Evolutionary conservation across 192 early-diverging fungal genomes (phyloP).

Genomic region (Coemansia sp.): DNA sequence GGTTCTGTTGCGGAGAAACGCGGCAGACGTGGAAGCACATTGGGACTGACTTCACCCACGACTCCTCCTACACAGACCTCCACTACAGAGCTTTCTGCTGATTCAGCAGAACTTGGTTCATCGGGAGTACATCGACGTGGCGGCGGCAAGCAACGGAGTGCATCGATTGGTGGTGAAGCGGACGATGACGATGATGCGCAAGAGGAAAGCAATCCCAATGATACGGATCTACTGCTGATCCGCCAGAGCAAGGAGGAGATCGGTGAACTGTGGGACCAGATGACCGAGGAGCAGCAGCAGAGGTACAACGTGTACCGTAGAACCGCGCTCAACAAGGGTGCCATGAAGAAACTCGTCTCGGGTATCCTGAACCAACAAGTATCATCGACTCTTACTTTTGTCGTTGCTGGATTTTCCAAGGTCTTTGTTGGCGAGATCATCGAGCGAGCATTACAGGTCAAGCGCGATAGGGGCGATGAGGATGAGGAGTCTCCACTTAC

Average conservation of each 20-base stretch:
- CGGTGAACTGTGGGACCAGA: conserved; percentile 37
- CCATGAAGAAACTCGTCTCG: conserved; percentile 71
- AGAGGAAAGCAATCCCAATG: conserved; percentile 1
- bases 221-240: conserved; percentile 15
- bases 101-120: too few relatives aligned
- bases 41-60: conserved; percentile 1
- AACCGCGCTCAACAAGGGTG: conserved; percentile 71
- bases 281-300: conserved; percentile 67
- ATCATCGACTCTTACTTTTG: conserved; percentile 71
- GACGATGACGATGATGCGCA: conserved; percentile 16
- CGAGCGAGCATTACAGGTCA: conserved; percentile 77
- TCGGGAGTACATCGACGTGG: not conserved
- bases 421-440: conserved; percentile 91
- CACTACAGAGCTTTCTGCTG: too few relatives aligned
- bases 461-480: conserved; percentile 72
- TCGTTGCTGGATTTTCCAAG: conserved; percentile 86
- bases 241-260: conserved; percentile 52
- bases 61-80: too few relatives aligned
- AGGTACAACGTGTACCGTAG: conserved; percentile 82
- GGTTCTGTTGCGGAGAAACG: not conserved
- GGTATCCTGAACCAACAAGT: conserved; percentile 72
- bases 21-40: not conserved
- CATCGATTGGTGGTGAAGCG: not conserved
- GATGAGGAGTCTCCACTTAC: conserved; percentile 61
- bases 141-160: not conserved